phyloP scores from a whole-genome alignment of 31 red algal genomes.

The Odonthalia washingtoniensis region DNA sequence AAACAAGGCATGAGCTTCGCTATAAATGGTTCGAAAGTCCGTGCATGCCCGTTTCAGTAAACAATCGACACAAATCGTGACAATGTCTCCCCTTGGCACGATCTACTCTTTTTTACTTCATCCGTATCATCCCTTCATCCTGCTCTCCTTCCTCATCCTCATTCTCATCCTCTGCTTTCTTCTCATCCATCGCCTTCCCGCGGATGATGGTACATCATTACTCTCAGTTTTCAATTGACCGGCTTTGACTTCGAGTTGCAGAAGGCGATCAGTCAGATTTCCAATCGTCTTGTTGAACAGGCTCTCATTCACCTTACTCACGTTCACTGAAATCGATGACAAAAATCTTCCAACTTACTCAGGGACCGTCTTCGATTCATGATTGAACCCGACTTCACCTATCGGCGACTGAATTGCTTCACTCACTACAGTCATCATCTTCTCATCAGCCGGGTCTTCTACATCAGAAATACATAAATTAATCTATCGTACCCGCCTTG shows the following conservation, averaged over 20 bases:
- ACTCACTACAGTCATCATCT: no score
- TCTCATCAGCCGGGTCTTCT: conserved; percentile 37
- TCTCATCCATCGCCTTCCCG: conserved; percentile 31
- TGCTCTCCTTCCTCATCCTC: no score
- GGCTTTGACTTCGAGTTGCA: no score
- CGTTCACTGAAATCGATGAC: conserved; percentile 34
- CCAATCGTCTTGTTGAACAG: neutral
- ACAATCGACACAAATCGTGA: conserved; percentile 82
- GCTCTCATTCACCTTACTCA: neutral
- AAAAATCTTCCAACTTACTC: conserved; percentile 80
- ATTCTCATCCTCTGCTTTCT: no score
- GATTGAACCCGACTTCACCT: no score
- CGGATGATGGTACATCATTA: no score
- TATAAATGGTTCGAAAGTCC: conserved; percentile 66
- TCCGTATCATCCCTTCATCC: no score
- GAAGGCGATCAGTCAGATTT: no score
- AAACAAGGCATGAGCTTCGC: conserved; percentile 56
- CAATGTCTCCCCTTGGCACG: conserved; percentile 80
- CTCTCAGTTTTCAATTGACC: neutral
- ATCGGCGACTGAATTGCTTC: conserved; percentile 46
- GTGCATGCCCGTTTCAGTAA: conserved; percentile 75
- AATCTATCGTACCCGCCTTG: conserved; percentile 72
- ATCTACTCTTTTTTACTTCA: conserved; percentile 69
- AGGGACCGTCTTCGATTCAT: no score
- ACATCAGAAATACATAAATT: conserved; percentile 73